A percentile compares a stretch with the other conserved stretches of the same genome.
These are phyloP conservation scores for Phytophthora kernoviae DNA, from an alignment of 352 stramenopile species.

Conservation along the genomic window DNA sequence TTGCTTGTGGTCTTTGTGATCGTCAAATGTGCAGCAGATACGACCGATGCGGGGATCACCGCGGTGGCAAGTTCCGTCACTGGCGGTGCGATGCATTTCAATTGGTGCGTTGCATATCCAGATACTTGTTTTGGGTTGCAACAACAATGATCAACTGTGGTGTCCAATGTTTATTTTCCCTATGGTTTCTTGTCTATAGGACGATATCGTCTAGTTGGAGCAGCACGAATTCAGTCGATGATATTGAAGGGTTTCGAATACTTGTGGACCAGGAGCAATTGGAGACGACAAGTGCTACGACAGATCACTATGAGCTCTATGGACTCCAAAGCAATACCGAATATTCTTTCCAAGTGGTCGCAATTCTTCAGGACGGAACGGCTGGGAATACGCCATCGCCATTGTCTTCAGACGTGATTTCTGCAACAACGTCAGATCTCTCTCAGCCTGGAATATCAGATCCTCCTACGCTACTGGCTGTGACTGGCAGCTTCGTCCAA, in stretches of 20 bases:
- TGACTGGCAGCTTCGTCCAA: constrained; percentile 25
- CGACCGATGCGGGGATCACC: too few relatives aligned
- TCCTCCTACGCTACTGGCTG: constrained; percentile 9
- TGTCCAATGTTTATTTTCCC: neutral
- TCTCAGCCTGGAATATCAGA: constrained; percentile 19
- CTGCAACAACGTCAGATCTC: constrained; percentile 26
- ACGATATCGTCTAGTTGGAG: constrained; percentile 24
- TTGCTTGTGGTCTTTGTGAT: too few relatives aligned
- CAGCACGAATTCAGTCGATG: constrained; percentile 19
- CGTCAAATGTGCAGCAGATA: too few relatives aligned
- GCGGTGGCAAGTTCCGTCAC: constrained; percentile 2
- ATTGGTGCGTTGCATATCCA: constrained; percentile 26
- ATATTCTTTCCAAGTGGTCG: constrained; percentile 36
- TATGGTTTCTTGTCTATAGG: constrained; percentile 17
- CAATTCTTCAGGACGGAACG: constrained; percentile 9
- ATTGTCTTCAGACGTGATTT: constrained; percentile 36
- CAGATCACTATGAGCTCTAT: constrained; percentile 31
- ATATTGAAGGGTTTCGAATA: constrained; percentile 32
- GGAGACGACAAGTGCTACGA: neutral
- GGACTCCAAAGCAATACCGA: constrained; percentile 40
- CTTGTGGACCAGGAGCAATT: constrained; percentile 27
- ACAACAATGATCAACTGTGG: neutral
- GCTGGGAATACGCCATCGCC: neutral
- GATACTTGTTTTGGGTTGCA: neutral
- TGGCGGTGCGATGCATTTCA: constrained; percentile 41